phyloP scores from a whole-genome alignment of 768 basidiomycete genomes.

The Suillus paluster region DNA sequence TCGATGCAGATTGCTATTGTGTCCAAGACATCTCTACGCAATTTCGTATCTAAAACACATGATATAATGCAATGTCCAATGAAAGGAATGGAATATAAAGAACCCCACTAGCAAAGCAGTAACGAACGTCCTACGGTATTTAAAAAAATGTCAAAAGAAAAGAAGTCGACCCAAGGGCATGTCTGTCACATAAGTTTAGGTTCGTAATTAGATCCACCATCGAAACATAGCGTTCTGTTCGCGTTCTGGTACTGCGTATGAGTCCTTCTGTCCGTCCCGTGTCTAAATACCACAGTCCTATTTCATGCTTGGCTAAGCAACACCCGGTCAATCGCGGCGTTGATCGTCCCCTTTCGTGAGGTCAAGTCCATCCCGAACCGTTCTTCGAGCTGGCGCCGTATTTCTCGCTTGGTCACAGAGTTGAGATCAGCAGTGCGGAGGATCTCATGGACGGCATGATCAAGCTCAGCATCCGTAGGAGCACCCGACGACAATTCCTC shows the following conservation, averaged over 20 bases:
- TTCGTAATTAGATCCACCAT: slow-evolving; percentile 12
- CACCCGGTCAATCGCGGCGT: slow-evolving; percentile 74
- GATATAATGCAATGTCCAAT: slow-evolving; percentile 9
- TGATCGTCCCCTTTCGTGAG: slow-evolving; percentile 72
- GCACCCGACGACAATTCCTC: slow-evolving; percentile 50
- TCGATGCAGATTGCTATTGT: no score
- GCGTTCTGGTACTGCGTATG: slow-evolving; percentile 1
- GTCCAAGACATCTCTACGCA: neutral
- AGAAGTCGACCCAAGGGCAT: neutral
- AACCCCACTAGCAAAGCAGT: slow-evolving; percentile 9
- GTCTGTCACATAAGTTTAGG: slow-evolving; percentile 6
- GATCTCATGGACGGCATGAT: slow-evolving; percentile 72
- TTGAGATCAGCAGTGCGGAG: slow-evolving; percentile 84
- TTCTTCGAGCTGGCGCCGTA: slow-evolving; percentile 82
- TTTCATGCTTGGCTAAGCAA: slow-evolving; percentile 53
- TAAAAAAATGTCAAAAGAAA: neutral
- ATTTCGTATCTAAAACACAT: slow-evolving; percentile 13
- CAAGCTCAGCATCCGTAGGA: slow-evolving; percentile 75
- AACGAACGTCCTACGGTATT: slow-evolving; percentile 11
- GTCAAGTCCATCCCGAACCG: slow-evolving; percentile 80
- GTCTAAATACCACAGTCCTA: slow-evolving; percentile 1
- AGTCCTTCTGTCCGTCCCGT: slow-evolving; percentile 6
- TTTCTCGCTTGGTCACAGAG: slow-evolving; percentile 89
- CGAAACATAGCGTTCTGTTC: slow-evolving; percentile 8
- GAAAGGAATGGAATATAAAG: slow-evolving; percentile 8